phyloP scores from a whole-genome alignment of 2,329 filamentous ascomycete species.

The Microdochium nivale region DNA sequence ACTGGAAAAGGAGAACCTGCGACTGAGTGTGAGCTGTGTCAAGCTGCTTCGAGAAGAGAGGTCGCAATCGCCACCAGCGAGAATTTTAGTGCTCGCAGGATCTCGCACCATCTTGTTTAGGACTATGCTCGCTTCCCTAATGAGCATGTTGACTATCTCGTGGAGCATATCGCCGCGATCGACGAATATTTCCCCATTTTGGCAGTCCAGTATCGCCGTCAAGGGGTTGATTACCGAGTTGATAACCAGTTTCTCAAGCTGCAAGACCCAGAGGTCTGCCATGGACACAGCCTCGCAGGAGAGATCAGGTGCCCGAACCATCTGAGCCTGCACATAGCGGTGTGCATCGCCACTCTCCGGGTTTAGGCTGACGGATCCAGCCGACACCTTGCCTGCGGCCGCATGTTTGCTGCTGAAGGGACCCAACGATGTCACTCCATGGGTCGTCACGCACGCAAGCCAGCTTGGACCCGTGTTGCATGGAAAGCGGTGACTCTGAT shows the following conservation, averaged over 20 bases:
- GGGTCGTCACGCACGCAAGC: constrained; percentile 55
- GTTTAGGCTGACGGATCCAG: constrained; percentile 35
- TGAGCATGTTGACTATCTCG: constrained; percentile 56
- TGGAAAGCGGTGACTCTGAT: constrained; percentile 31
- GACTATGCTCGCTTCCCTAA: constrained; percentile 69
- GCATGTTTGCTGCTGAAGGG: constrained; percentile 44
- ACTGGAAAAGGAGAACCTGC: constrained; percentile 32
- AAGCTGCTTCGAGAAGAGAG: constrained; percentile 25
- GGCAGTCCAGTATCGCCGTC: constrained; percentile 67
- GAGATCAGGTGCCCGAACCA: constrained; percentile 34
- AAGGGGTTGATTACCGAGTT: constrained; percentile 79
- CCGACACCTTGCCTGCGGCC: constrained; percentile 34
- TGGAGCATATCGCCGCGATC: constrained; percentile 41
- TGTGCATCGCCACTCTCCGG: constrained; percentile 2
- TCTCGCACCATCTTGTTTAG: constrained; percentile 60
- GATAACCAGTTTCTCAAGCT: constrained; percentile 78
- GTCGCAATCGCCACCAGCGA: constrained; percentile 12
- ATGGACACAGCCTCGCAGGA: constrained; percentile 27
- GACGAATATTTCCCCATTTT: constrained; percentile 69
- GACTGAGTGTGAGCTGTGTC: constrained; percentile 8
- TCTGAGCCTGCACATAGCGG: constrained; percentile 30
- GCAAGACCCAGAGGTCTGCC: constrained; percentile 44
- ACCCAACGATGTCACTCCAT: constrained; percentile 43
- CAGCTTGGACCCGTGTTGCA: constrained; percentile 50
- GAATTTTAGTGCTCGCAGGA: constrained; percentile 31